Evolutionary conservation across 805 yeast species (phyloP), one percentile per base, ranked within the genome.

Genomic region (Ogataea paradorogensis): DNA sequence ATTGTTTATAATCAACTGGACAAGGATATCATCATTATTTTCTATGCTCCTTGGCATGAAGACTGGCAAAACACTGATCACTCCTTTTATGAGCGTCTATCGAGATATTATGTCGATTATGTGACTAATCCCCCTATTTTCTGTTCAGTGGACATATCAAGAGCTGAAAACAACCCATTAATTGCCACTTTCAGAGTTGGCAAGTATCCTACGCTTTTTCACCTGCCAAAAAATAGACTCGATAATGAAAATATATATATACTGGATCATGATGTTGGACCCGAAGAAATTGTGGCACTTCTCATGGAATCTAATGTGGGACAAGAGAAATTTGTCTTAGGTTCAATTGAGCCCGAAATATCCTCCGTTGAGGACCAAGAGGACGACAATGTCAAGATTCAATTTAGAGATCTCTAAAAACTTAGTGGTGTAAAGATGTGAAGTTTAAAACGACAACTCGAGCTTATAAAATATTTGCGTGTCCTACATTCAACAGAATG

Each of bases 11-110:
- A 41, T 9, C 37, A 42, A 3, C 30, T 35, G 9, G 43, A 45
- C 1, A 42, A 43, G 13, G 61, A 56, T 15, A 44, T 60, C 0
- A 18, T 69, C 4, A 32, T 66, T 10, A 62, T 58, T 1, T 68
- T 71, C 44, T 52, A 54, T 15, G 60, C 66, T 2, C 68, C 72
- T 2, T 67, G 68, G 66, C 33, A 55, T 26, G 58, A 59, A 4
- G 51, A 46, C 7, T 63, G 70, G 61, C 61, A 55, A 11, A 52
- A 59, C 30, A 47, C 53, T 23, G 53, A 61, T 37, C 46, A 38
- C 22, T 60, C 67, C 7, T 58, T 57, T 35, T 62, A 58, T 43
- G 65, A 64, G 25, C 45, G 48, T 27, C 35, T 62, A 11, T 65
- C 70, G 0, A 43, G 41, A 20, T 51, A 48, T 21, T 53, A 57